Base-by-base conservation (phyloP, 2,329 filamentous ascomycete genomes). In the Cercospora sp. region DNA sequence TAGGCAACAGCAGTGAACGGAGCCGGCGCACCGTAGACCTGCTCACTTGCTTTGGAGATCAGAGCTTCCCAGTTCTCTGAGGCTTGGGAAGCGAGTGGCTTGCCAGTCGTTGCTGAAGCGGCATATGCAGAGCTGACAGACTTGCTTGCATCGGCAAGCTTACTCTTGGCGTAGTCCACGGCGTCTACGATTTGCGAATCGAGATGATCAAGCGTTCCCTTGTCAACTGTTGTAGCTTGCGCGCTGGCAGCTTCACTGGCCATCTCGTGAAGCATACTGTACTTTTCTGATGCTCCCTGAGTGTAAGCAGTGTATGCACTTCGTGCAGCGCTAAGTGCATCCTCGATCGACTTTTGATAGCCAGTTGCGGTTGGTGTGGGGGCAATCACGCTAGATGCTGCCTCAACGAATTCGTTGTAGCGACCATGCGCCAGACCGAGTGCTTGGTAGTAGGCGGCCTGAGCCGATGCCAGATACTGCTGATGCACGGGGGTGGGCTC, bases 371-470 rank as follows among this genome's bases (percentile, higher is more conserved):
- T 30, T 86, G 88, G 79, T 92, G 94, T 81, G 6, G 88, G 88
- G 65, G 87, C 89, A 48, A 92, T 82, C 20, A 89, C 91, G 40
- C 86, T 88, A 9, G 90, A 92, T 7, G 91, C 92, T 4, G 89
- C 88, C 12, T 84, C 84, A 2, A 95, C 72, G 75, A 95, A 94
- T 60, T 90, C 89, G 5, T 89, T 88, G 78, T 95, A 95, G 42
- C 90, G 88, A 53, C 89, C 91, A 74, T 96, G 90, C 0, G 93
- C 92, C 55, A 92, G 79, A 30, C 92, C 92, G 26, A 95, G 79
- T 10, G 90, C 91, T 71, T 92, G 90, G 73, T 93, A 94, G 79
- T 94, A 94, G 66, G 90, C 82, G 84, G 89, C 76, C 83, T 87
- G 76, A 82, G 87, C 80, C 84, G 86, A 83, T 80, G 89, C 79